Base-by-base conservation (phyloP, 257 asterid genomes). In the Pogostemon cablin region DNA sequence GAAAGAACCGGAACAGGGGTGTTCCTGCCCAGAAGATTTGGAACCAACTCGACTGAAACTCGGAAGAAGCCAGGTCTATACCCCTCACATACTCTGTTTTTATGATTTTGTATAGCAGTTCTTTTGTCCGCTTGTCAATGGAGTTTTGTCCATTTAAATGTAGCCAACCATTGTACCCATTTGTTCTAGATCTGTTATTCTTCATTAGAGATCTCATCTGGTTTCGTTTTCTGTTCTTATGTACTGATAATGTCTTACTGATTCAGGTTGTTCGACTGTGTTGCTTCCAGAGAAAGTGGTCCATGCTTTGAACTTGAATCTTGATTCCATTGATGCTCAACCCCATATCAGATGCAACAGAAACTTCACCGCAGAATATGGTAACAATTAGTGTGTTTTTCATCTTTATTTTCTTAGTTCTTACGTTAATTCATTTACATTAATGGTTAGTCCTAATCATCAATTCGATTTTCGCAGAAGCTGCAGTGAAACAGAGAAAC, bases 1-100 rank as follows among this genome's bases (percentile, higher is more conserved):
- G 93, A 86, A 66, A 79, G 96, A 38, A 80, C 90, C 38, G 98
- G 98, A 3, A 93, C 98, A 7, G 98, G 97, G 0, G 98, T 93
- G 47, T 93, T 93, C 67, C 65, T 93, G 68, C 98, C 98, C 7
- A 69, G 95, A 65, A 76, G 83, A 71, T 6, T 62, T 4, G 86
- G 80, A 6, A 3, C 84, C 3, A 48, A 47, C 67, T 67, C 89
- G 1, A 2, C 78, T 7, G 85, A 74, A 44, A 66, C 83, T 6
- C 84, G 85, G 53, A 87, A 76, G 74, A 86, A 90, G 50, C 69
- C 80, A 72, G 96, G 97, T 88, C 2, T 6, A 34, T 66, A 69
- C 5, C 12, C 17, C 56, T 25, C 32, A 1, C 2, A 1, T 25
- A 25, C 32, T 25, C 32, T 25, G 32, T 25, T 25, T 25, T 25